Base-by-base conservation (phyloP, 2,329 filamentous ascomycete species). In the Hyphodiscus sp. region DNA sequence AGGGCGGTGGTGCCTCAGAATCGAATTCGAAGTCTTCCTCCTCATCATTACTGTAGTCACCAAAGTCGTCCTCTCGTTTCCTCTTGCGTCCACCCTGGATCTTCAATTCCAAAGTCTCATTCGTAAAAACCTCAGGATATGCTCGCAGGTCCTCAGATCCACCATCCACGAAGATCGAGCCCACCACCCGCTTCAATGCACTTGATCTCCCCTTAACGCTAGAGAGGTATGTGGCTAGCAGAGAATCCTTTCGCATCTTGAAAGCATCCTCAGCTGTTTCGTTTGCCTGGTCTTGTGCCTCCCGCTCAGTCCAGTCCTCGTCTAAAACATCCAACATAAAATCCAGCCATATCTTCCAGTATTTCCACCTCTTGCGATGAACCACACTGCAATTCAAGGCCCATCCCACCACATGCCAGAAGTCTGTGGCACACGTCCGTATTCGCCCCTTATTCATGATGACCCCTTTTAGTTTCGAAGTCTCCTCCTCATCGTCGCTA, bases 371-470 rank as follows among this genome's bases (percentile, higher is more conserved):
- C 42, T 80, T 77, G 1, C 83, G 83, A 61, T 92, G 77, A 30
- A 79, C 69, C 1, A 87, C 78, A 49, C 89, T 91, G 72, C 92
- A 97, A 67, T 92, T 94, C 68, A 97, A 91, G 0, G 89, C 87
- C 94, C 94, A 97, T 2, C 92, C 94, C 0, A 94, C 79, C 0
- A 89, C 81, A 43, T 84, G 80, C 90, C 94, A 99, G 64, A 97
- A 95, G 66, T 95, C 89, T 56, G 88, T 83, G 0, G 86, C 88
- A n/a, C 81, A 79, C 16, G 73, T 74, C 82, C 88, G 96, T 1
- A 96, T 58, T 29, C 86, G 85, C 44, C 82, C 77, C 15, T 78
- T 73, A 49, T 81, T 79, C 1, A 85, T 84, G 53, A 90, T 75
- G 10, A 77, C 75, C 7, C 81, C 76, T 43, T 76, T 73, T 38